These are phyloP conservation scores for Suaeda aralocaspica DNA, from an alignment of 148 eudicot genomes.

Conservation along the genomic window DNA sequence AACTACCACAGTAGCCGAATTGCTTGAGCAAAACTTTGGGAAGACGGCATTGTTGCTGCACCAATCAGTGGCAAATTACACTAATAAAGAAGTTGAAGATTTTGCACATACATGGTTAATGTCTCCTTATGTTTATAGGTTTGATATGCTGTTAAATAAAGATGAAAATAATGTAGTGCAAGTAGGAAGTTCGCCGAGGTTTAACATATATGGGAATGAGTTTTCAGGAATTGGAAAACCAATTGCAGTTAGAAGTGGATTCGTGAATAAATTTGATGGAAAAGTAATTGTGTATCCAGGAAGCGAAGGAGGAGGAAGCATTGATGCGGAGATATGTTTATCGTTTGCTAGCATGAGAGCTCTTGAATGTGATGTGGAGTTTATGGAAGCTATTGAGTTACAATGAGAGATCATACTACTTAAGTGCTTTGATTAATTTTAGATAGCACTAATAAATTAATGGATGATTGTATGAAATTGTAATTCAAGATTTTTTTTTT, in stretches of 20 bases:
- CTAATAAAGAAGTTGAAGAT: not conserved
- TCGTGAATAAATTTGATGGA: constrained; percentile 53
- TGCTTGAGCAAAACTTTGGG: constrained; percentile 33
- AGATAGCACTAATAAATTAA: too few species aligned
- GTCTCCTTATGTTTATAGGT: not conserved
- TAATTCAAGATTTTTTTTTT: too few species aligned
- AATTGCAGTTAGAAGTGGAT: constrained; percentile 52
- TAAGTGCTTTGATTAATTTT: too few species aligned
- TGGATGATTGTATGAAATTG: too few species aligned
- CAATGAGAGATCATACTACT: not conserved
- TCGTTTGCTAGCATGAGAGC: constrained; percentile 39
- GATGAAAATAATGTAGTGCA: constrained; percentile 16
- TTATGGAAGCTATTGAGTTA: constrained; percentile 21
- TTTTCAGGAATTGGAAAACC: constrained; percentile 58
- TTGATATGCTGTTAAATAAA: not conserved
- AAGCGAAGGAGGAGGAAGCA: constrained; percentile 43
- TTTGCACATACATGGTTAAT: not conserved
- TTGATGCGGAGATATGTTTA: constrained; percentile 55
- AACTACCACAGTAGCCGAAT: constrained; percentile 26
- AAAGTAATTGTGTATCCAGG: constrained; percentile 55
- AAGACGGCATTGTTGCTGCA: constrained; percentile 33
- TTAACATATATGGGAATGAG: constrained; percentile 63
- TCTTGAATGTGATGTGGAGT: constrained; percentile 37
- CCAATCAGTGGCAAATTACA: constrained; percentile 44
- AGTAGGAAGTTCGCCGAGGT: constrained; percentile 65